phyloP scores from a whole-genome alignment of 441 rosid genomes.

The Metrosideros polymorpha region DNA sequence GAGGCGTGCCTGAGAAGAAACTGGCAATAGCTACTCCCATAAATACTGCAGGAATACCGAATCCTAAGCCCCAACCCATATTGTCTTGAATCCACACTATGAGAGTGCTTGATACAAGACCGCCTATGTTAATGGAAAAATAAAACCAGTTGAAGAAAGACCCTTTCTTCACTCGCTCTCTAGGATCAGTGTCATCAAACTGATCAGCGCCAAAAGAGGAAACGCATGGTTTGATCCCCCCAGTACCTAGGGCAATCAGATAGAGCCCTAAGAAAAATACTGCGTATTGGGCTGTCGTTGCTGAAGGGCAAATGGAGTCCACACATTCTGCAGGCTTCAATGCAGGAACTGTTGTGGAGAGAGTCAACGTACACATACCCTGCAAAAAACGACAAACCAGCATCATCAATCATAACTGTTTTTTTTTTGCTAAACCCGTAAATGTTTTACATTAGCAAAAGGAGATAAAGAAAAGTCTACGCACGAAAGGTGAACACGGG shows the following conservation, averaged over 20 bases:
- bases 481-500: not conserved
- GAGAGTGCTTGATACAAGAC: slow-evolving; percentile 2
- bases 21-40: slow-evolving; percentile 5
- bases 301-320: slow-evolving; percentile 5
- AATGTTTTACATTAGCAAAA: not conserved
- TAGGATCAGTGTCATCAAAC: slow-evolving; percentile 3
- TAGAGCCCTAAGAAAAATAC: slow-evolving; percentile 11
- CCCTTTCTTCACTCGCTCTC: not conserved
- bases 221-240: slow-evolving; percentile 9
- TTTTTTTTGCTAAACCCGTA: not conserved
- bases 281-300: not conserved
- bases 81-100: slow-evolving; percentile 12
- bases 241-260: slow-evolving; percentile 10
- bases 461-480: not conserved
- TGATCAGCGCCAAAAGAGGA: slow-evolving; percentile 6
- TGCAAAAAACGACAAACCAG: not conserved
- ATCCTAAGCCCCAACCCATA: slow-evolving; percentile 11
- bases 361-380: slow-evolving; percentile 12
- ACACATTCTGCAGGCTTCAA: slow-evolving; percentile 3
- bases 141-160: slow-evolving; percentile 13
- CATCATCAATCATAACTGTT: not conserved
- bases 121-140: slow-evolving; percentile 4
- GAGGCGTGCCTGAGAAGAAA: slow-evolving; percentile 6
- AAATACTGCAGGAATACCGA: slow-evolving; percentile 7
- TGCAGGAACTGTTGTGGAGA: not conserved